Percentiles rank a stretch among this genome's conserved stretches.
phyloP scores from a whole-genome alignment of 1,284 basidiomycete genomes.

The Pseudozyma tsukubaensis region DNA sequence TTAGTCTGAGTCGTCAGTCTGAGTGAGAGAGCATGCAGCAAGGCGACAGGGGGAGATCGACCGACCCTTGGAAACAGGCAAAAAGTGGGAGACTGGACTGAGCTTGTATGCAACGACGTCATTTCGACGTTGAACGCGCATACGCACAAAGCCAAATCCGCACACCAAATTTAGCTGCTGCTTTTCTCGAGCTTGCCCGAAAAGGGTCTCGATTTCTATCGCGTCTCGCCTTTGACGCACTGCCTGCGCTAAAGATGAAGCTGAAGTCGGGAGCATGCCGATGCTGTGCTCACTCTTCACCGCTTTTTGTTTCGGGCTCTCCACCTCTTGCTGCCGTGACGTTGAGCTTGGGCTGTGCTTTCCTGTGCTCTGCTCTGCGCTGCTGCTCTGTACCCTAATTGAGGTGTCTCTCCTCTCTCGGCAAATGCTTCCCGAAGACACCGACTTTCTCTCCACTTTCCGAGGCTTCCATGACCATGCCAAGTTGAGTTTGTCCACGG shows the following conservation, averaged over 20 bases:
- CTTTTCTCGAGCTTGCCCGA: neutral
- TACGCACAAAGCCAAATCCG: neutral
- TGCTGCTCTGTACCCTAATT: neutral
- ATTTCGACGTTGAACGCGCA: slow-evolving; percentile 7
- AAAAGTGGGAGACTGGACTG: neutral
- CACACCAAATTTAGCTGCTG: neutral
- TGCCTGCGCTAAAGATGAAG: neutral
- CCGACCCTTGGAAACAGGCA: neutral
- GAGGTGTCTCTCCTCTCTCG: neutral
- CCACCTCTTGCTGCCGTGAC: neutral
- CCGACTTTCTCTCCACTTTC: no score
- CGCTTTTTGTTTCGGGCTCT: neutral
- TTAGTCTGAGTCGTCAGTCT: neutral
- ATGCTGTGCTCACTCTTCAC: slow-evolving; percentile 5
- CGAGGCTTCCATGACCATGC: no score
- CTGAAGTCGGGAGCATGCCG: slow-evolving; percentile 7
- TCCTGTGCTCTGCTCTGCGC: neutral
- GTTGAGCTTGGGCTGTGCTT: neutral
- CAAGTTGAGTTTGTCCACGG: neutral
- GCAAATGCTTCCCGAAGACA: neutral
- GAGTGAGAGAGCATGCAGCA: neutral
- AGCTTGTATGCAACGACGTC: slow-evolving; percentile 10
- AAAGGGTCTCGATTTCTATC: neutral
- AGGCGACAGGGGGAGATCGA: neutral
- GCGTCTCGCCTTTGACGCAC: neutral